Evolutionary conservation across 805 yeast species (phyloP).

Genomic region (Sungouiozyma ichnusensis): DNA sequence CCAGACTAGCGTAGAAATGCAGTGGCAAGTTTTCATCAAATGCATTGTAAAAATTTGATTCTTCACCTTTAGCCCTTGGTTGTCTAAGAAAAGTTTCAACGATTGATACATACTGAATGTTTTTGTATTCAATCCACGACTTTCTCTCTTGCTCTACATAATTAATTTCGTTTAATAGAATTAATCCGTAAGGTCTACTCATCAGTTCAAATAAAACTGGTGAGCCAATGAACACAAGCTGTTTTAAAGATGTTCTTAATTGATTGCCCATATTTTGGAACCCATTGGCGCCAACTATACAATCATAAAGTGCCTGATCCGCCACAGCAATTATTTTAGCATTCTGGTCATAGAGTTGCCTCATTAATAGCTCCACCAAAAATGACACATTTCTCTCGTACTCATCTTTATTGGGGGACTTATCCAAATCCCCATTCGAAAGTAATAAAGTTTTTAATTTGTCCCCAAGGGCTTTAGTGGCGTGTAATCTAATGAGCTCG

Average conservation of each 20-base stretch:
- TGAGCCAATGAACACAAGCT: slow-evolving; percentile 41
- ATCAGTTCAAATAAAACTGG: slow-evolving; percentile 54
- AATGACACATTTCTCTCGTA: background rate
- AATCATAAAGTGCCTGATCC: slow-evolving; percentile 43
- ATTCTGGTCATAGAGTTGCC: slow-evolving; percentile 40
- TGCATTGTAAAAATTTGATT: background rate
- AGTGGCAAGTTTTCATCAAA: slow-evolving; percentile 33
- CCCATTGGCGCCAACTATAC: slow-evolving; percentile 30
- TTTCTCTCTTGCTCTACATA: slow-evolving; percentile 57
- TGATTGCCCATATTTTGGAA: slow-evolving; percentile 21
- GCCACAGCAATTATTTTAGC: slow-evolving; percentile 46
- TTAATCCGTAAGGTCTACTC: slow-evolving; percentile 59
- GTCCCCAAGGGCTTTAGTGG: slow-evolving; percentile 42
- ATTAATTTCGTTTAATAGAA: slow-evolving; percentile 46
- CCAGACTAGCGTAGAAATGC: slow-evolving; percentile 73
- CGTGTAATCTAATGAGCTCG: slow-evolving; percentile 40
- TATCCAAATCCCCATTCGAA: slow-evolving; percentile 20
- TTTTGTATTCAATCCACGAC: slow-evolving; percentile 47
- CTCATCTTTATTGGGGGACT: background rate
- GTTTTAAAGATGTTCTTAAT: slow-evolving; percentile 25
- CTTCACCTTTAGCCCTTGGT: background rate
- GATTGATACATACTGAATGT: slow-evolving; percentile 37
- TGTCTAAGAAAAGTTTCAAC: slow-evolving; percentile 34
- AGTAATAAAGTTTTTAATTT: slow-evolving; percentile 12
- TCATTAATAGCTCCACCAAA: slow-evolving; percentile 3